Base-by-base conservation (phyloP, 805 yeast genomes). In the Suhomyces sp. region DNA sequence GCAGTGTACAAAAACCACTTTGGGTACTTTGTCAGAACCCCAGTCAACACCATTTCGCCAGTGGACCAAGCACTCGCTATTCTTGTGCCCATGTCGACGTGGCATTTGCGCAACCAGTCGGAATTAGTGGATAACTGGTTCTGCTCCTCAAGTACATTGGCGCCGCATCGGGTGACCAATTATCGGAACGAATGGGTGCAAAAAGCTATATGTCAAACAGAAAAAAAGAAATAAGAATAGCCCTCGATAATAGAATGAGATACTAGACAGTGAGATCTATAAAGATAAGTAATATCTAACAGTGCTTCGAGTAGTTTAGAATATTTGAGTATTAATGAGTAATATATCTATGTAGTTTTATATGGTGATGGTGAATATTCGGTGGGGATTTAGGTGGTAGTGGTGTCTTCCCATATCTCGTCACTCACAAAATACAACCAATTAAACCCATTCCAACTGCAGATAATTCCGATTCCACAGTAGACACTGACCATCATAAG, bases 341-440 rank as follows among this genome's bases (percentile, higher is more conserved):
- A 25, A n/a, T 9, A 3, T 27, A n/a, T 27, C 4, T 27, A 27
- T 27, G 31, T 27, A 27, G n/a, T 27, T 27, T 2, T 7, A 7
- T 4, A 7, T 6, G 39, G 19, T 4, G 2, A 2, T 33, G 17
- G 39, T 33, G n/a, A n/a, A n/a, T n/a, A n/a, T n/a, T n/a, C n/a
- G n/a, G n/a, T n/a, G n/a, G n/a, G n/a, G 15, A 15, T 4, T 35
- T 35, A 35, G 19, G 20, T 15, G 20, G 19, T 15, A 1, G 41
- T 25, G 35, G 58, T 53, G 44, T 59, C 58, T 17, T 58, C 72
- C 90, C 91, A 86, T 2, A 87, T 73, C 5, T 81, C 76, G 60
- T 90, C 96, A 63, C 87, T 92, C 50, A 89, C 83, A 66, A 90
- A 89, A 63, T 89, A 92, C 49, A 88, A 71, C 97, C 97, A 92